These are phyloP conservation scores for Globisporangium cylindrosporum DNA, from an alignment of 352 stramenopile species.

Conservation along the genomic window DNA sequence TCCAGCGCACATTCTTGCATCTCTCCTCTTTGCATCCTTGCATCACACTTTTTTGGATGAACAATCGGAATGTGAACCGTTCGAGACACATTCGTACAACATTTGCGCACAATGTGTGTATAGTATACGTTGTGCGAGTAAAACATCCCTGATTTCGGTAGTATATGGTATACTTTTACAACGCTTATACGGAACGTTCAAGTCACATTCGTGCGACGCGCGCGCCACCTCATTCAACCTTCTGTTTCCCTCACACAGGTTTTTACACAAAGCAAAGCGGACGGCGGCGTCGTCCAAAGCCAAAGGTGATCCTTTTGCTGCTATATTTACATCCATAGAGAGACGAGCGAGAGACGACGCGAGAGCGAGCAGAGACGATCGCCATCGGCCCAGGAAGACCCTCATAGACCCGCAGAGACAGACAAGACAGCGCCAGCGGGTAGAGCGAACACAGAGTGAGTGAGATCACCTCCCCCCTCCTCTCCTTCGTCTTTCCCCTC, in stretches of 20 bases:
- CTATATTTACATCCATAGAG: not conserved
- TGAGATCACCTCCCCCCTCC: not conserved
- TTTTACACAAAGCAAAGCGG: not conserved
- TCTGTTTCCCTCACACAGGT: slow-evolving; percentile 1
- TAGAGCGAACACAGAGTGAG: not conserved
- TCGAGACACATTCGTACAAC: slow-evolving; percentile 11
- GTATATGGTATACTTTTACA: too few species aligned
- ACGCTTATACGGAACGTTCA: not conserved
- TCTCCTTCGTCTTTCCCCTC: not conserved
- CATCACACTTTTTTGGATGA: not conserved
- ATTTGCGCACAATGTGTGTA: not conserved
- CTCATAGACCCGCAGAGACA: not conserved
- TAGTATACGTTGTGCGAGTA: too few species aligned
- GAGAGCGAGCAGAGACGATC: not conserved
- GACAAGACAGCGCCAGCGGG: slow-evolving; percentile 3
- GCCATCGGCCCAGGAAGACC: not conserved
- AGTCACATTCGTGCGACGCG: not conserved
- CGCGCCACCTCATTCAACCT: not conserved
- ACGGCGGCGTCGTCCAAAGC: not conserved
- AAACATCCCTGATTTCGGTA: too few species aligned
- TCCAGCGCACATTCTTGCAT: not conserved
- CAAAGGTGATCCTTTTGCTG: not conserved
- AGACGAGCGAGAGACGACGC: slow-evolving; percentile 1
- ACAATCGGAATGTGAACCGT: not conserved
- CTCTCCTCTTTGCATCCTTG: slow-evolving; percentile 2